Evolutionary conservation across 805 yeast species (phyloP).

Genomic region (Schwanniomyces vanrijiae): DNA sequence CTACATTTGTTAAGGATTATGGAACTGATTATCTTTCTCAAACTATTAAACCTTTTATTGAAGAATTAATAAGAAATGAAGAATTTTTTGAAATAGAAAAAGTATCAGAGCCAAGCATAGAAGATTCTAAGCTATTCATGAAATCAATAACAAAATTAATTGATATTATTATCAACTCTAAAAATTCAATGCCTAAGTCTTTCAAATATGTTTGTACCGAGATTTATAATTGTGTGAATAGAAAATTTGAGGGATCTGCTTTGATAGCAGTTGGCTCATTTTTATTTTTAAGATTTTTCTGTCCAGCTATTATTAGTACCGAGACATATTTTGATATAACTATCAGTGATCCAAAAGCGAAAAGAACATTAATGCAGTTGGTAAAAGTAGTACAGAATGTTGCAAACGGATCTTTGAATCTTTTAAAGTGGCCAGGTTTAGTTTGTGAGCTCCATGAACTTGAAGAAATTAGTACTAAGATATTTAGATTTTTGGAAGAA

Average conservation of each 20-base stretch:
- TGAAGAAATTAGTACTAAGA: constrained; percentile 23
- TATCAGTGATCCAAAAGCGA: constrained; percentile 31
- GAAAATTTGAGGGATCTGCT: constrained; percentile 62
- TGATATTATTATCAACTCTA: constrained; percentile 56
- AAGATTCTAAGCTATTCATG: constrained; percentile 49
- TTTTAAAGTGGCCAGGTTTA: constrained; percentile 65
- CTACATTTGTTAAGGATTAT: constrained; percentile 66
- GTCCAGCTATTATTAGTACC: constrained; percentile 91
- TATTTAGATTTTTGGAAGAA: constrained; percentile 26
- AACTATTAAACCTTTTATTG: constrained; percentile 57
- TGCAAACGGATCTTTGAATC: constrained; percentile 75
- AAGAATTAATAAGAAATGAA: constrained; percentile 47
- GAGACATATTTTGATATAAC: constrained; percentile 50
- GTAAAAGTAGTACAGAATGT: constrained; percentile 84
- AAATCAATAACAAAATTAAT: constrained; percentile 56
- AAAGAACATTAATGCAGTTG: constrained; percentile 71
- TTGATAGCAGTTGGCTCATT: constrained; percentile 80
- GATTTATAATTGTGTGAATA: constrained; percentile 55
- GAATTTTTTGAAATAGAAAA: constrained; percentile 69
- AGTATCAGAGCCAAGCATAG: constrained; percentile 24
- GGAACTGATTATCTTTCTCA: constrained; percentile 58
- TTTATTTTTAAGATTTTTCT: constrained; percentile 77
- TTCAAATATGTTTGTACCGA: constrained; percentile 70
- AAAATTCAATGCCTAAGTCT: constrained; percentile 64
- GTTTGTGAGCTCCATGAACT: constrained; percentile 40